A percentile compares a stretch with the other conserved stretches of the same genome.
phyloP scores from a whole-genome alignment of 148 eudicot genomes.

The Nepenthes mirabilis region DNA sequence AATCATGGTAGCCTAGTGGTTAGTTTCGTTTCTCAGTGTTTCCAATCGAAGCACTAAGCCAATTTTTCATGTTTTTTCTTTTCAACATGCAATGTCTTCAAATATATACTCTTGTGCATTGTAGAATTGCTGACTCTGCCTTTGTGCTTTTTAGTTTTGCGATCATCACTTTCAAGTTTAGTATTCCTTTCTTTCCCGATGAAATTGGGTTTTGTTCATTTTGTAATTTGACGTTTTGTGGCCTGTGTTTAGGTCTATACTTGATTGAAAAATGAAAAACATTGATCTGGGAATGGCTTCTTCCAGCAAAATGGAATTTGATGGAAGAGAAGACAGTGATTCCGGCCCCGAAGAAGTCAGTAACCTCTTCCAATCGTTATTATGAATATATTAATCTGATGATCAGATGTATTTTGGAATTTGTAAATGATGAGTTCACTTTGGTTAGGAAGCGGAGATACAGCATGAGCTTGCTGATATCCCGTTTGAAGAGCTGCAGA shows the following conservation, averaged over 20 bases:
- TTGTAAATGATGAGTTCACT: neutral
- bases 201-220: no score
- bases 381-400: neutral
- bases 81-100: no score
- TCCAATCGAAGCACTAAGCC: no score
- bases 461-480: constrained; percentile 62
- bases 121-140: no score
- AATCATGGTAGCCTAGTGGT: no score
- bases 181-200: no score
- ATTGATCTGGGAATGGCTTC: constrained; percentile 14
- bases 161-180: no score
- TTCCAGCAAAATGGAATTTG: constrained; percentile 47
- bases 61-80: no score
- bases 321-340: constrained; percentile 30
- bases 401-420: neutral
- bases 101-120: no score
- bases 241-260: neutral
- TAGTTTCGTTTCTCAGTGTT: no score
- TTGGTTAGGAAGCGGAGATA: constrained; percentile 42
- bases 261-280: constrained; percentile 23
- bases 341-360: constrained; percentile 56
- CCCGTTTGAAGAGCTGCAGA: constrained; percentile 70
- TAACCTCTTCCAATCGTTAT: neutral
- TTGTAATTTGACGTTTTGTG: no score
- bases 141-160: no score